Evolutionary conservation across 306 rosid species (phyloP).

Genomic region (Prunus fruticosa): DNA sequence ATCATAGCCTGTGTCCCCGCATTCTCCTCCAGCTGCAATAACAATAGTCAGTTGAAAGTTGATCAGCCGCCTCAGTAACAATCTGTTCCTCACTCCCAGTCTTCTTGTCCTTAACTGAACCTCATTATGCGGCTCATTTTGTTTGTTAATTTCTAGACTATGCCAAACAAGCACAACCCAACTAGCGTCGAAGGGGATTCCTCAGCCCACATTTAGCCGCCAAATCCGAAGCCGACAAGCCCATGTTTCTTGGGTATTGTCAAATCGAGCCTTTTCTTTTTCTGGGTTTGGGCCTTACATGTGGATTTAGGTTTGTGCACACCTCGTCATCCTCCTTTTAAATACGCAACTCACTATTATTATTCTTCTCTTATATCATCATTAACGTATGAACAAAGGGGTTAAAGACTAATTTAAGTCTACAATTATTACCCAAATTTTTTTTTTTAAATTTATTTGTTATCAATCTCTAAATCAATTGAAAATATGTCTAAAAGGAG

Average conservation of each 20-base stretch:
- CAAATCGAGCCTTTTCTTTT: not conserved
- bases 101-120: conserved; percentile 58
- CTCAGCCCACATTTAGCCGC: not conserved
- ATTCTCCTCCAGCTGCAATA: conserved; percentile 79
- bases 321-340: no score
- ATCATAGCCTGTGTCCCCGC: conserved; percentile 93
- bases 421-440: no score
- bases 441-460: no score
- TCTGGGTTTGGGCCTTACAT: not conserved
- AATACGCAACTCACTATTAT: no score
- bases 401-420: no score
- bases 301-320: not conserved
- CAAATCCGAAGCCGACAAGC: not conserved
- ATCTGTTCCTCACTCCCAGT: conserved; percentile 43
- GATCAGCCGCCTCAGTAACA: conserved; percentile 57
- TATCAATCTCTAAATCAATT: no score
- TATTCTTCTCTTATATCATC: no score
- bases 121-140: not conserved
- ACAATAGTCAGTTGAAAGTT: conserved; percentile 91
- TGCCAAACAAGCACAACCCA: not conserved
- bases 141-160: no score
- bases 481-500: no score
- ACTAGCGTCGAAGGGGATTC: no score
- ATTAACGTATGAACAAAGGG: no score
- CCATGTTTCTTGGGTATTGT: not conserved